Evolutionary conservation across 2,329 filamentous ascomycete species (phyloP), one percentile per base, ranked within the genome.

Genomic region (Fusarium camptoceras): DNA sequence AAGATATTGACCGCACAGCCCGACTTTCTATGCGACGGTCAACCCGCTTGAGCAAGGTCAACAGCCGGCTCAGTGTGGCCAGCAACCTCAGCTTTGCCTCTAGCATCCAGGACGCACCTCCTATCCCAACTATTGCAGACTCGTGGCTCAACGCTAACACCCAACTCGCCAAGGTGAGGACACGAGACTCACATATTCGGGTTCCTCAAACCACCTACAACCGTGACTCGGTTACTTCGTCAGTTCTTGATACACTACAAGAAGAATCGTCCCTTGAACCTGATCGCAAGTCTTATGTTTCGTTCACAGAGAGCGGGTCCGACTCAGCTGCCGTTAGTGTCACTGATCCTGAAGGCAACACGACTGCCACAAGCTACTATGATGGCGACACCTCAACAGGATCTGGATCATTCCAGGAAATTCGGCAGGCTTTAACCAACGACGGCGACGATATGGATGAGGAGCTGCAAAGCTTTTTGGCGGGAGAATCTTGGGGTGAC

Each of bases 261-360:
- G 95, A 98, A 80, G 96, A 98, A 78, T 95, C 93, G 8, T 88
- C 92, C 0, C 85, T 92, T 8, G 94, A 97, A 78, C 92, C 93
- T 1, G 94, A 97, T 79, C 89, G 96, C 74, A 97, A 97, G 80
- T 98, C 94, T 1, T 98, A 98, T 76, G 94, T 98, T n/a, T 97
- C 92, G 0, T 93, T 93, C 66, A 89, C 90, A 28, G 92, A 94
- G 73, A 93, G 91, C 75, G 87, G 86, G 59, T 91, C 92, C 3
- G 94, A 97, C 71, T 87, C 86, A 18, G 86, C 88, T 14, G 84
- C 86, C n/a, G 84, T 94, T 63, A 91, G 89, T 70, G 86, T 94
- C 46, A 94, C 90, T 2, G 93, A 97, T 73, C 90, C 92, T 1
- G 93, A 94, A 48, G 90, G 91, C 70, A 90, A 92, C 76, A 82